Percentiles rank a stretch among this genome's conserved stretches.
Evolutionary conservation across 2,329 filamentous ascomycete genomes (phyloP).

Genomic region (Claviceps purpurea): DNA sequence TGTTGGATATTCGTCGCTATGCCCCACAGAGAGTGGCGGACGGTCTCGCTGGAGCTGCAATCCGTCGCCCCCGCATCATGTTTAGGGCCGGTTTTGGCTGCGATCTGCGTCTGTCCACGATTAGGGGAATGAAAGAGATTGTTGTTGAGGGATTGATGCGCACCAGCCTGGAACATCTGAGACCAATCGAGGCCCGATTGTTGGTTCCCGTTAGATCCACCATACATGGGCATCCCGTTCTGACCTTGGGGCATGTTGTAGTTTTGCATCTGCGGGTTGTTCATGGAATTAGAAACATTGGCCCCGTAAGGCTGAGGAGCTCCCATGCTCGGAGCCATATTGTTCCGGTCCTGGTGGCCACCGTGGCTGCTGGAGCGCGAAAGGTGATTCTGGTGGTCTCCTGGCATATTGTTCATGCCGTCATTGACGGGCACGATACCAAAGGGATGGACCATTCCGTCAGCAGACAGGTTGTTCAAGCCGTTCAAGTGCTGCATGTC

Average conservation of each 20-base stretch:
- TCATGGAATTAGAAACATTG: slow-evolving; percentile 48
- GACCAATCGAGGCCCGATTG: slow-evolving; percentile 59
- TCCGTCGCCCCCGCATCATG: slow-evolving; percentile 35
- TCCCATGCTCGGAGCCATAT: slow-evolving; percentile 39
- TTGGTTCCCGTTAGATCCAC: slow-evolving; percentile 46
- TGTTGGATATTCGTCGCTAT: slow-evolving; percentile 29
- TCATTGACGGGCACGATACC: slow-evolving; percentile 43
- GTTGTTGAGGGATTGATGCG: slow-evolving; percentile 50
- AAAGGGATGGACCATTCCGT: slow-evolving; percentile 45
- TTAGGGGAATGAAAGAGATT: slow-evolving; percentile 43
- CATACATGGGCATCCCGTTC: slow-evolving; percentile 52
- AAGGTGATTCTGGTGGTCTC: slow-evolving; percentile 44
- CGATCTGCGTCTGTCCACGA: slow-evolving; percentile 55
- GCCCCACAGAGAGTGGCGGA: slow-evolving; percentile 38
- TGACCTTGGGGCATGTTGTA: slow-evolving; percentile 51
- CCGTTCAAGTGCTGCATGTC: slow-evolving; percentile 47
- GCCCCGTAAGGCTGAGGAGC: slow-evolving; percentile 42
- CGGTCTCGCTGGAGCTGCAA: slow-evolving; percentile 30
- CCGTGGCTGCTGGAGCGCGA: slow-evolving; percentile 47
- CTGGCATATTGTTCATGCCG: slow-evolving; percentile 45
- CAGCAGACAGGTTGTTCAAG: slow-evolving; percentile 42
- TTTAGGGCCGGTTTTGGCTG: slow-evolving; percentile 54
- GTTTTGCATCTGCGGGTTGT: slow-evolving; percentile 48
- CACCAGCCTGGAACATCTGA: slow-evolving; percentile 64
- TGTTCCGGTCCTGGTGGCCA: slow-evolving; percentile 42